phyloP scores from a whole-genome alignment of 1,284 basidiomycete genomes.

The Marasmius tenuissimus region DNA sequence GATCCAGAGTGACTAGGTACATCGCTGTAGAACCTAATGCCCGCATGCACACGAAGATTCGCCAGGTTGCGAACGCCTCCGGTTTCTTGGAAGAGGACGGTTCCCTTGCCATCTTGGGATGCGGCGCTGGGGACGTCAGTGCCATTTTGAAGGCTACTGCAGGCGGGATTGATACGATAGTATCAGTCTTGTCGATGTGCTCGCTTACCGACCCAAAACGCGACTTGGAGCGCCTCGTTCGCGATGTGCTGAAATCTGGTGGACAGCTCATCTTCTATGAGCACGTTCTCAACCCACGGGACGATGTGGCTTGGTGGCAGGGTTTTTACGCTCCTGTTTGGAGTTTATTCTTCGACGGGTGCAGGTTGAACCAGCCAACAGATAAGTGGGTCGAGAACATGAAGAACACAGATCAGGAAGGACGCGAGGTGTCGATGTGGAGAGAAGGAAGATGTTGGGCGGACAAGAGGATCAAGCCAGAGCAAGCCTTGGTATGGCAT shows the following conservation, averaged over 20 bases:
- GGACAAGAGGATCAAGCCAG: constrained; percentile 39
- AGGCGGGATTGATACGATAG: constrained; percentile 40
- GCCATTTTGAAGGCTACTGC: constrained; percentile 36
- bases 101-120: constrained; percentile 37
- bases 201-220: constrained; percentile 40
- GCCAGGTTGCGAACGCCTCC: constrained; percentile 41
- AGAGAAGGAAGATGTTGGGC: constrained; percentile 42
- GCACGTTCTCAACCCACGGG: constrained; percentile 40
- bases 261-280: constrained; percentile 50
- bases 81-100: constrained; percentile 55
- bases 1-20: constrained; percentile 55
- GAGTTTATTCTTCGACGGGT: constrained; percentile 57
- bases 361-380: constrained; percentile 57
- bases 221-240: constrained; percentile 32
- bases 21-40: constrained; percentile 69
- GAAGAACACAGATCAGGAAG: constrained; percentile 21
- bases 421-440: constrained; percentile 33
- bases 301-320: constrained; percentile 58
- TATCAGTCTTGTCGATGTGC: constrained; percentile 48
- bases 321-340: constrained; percentile 67
- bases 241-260: constrained; percentile 41
- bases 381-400: constrained; percentile 50
- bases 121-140: constrained; percentile 43
- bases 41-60: constrained; percentile 59
- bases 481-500: constrained; percentile 59